Conservation (phyloP, 2,329 filamentous ascomycete species). For the Curvularia eragrostidis region DNA sequence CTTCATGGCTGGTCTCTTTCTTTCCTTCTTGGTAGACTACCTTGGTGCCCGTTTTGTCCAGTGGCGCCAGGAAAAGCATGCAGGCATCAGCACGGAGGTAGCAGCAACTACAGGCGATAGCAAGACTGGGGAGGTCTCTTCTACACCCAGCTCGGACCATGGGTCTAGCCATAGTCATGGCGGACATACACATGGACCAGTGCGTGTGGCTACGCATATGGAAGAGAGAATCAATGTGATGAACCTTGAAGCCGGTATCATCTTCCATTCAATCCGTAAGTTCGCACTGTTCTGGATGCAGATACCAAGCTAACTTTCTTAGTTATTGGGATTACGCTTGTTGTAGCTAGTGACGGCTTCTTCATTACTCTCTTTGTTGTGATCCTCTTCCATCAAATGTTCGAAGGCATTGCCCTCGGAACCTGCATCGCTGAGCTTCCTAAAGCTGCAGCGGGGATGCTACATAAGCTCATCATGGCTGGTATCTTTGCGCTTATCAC, state of each 20-base stretch:
- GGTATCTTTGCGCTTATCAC: conserved; percentile 72
- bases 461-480: conserved; percentile 67
- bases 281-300: conserved; percentile 4
- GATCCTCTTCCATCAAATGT: conserved; percentile 79
- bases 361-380: conserved; percentile 64
- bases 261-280: conserved; percentile 75
- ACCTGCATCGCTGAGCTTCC: conserved; percentile 70
- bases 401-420: conserved; percentile 77
- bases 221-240: conserved; percentile 65
- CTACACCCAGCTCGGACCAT: conserved; percentile 20
- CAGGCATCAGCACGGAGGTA: conserved; percentile 23
- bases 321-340: conserved; percentile 70
- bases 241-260: conserved; percentile 74
- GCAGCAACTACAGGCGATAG: conserved; percentile 13
- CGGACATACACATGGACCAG: conserved; percentile 31
- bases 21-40: conserved; percentile 76
- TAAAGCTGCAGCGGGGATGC: conserved; percentile 40
- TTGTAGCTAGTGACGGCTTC: conserved; percentile 59
- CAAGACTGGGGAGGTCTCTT: conserved; percentile 22
- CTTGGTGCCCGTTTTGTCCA: conserved; percentile 65
- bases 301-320: background rate
- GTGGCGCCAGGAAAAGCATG: conserved; percentile 39
- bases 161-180: conserved; percentile 24
- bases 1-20: conserved; percentile 74
- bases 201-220: conserved; percentile 28